phyloP scores from a whole-genome alignment of 495 filamentous ascomycete genomes.

The Podospora anserina region DNA sequence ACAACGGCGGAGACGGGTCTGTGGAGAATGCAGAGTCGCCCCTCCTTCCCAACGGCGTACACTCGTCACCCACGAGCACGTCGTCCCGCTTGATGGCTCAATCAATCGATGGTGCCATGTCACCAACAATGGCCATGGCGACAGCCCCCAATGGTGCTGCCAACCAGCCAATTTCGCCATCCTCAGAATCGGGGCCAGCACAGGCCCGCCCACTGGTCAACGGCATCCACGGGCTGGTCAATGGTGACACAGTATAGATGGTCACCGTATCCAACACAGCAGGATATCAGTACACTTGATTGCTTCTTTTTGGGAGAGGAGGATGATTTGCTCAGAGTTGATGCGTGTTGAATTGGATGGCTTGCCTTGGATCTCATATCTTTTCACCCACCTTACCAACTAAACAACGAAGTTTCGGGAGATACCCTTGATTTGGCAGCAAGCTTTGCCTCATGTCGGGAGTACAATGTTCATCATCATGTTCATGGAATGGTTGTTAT shows the following conservation, averaged over 20 bases:
- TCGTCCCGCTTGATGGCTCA: conserved; percentile 13
- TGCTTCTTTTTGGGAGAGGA: not conserved
- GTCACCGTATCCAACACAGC: not conserved
- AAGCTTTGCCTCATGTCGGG: conserved; percentile 9
- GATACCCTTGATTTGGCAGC: conserved; percentile 24
- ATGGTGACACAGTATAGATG: conserved; percentile 6
- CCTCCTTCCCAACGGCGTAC: conserved; percentile 35
- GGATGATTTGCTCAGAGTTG: not conserved
- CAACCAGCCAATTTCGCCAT: conserved; percentile 32
- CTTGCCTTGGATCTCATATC: conserved; percentile 4
- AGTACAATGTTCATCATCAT: conserved; percentile 14
- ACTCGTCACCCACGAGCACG: conserved; percentile 28
- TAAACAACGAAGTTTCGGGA: conserved; percentile 13
- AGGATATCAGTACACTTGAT: not conserved
- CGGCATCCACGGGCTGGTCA: conserved; percentile 26
- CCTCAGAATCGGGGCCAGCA: conserved; percentile 30
- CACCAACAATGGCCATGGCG: conserved; percentile 16
- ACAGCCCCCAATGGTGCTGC: conserved; percentile 18
- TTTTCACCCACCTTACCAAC: not conserved
- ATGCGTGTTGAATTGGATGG: conserved; percentile 10
- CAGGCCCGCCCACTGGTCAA: conserved; percentile 32
- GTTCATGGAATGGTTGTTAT: conserved; percentile 14
- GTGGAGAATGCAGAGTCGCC: conserved; percentile 28
- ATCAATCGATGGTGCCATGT: conserved; percentile 24
- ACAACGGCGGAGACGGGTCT: conserved; percentile 44